These are phyloP conservation scores for Trypanosoma scelopori DNA, from an alignment of 208 protist species.

Conservation along the genomic window DNA sequence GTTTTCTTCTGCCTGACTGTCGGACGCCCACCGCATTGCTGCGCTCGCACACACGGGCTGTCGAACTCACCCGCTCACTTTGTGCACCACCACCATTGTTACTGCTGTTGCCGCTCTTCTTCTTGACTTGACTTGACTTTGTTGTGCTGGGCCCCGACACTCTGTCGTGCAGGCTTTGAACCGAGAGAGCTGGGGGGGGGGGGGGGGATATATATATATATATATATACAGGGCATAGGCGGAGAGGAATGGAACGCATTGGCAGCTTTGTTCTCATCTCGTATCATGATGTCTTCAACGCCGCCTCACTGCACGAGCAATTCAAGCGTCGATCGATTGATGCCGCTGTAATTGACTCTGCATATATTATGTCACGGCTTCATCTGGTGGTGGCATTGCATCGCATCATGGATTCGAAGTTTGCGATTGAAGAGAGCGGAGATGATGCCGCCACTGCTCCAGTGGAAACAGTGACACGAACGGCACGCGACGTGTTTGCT, in stretches of 20 bases:
- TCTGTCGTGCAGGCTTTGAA: not conserved
- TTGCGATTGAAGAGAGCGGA: slow-evolving; percentile 5
- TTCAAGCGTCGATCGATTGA: slow-evolving; percentile 48
- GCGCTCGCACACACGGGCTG: too few species aligned
- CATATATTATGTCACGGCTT: slow-evolving; percentile 59
- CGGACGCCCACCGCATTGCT: too few species aligned
- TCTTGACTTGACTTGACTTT: slow-evolving; percentile 26
- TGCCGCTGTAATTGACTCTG: slow-evolving; percentile 69
- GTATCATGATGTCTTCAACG: slow-evolving; percentile 52
- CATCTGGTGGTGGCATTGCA: slow-evolving; percentile 70
- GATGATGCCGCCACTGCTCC: not conserved
- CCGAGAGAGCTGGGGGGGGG: not conserved
- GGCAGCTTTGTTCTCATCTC: slow-evolving; percentile 42
- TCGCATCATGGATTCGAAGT: slow-evolving; percentile 28
- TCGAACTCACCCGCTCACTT: too few species aligned
- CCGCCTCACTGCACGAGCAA: slow-evolving; percentile 38
- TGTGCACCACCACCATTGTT: too few species aligned
- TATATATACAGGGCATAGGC: not conserved
- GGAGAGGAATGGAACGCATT: slow-evolving; percentile 24
- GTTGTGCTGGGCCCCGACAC: not conserved
- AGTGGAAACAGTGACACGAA: not conserved
- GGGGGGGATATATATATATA: not conserved
- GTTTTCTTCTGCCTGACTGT: not conserved
- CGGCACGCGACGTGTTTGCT: slow-evolving; percentile 51
- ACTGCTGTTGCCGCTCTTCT: slow-evolving; percentile 6